phyloP scores from a whole-genome alignment of 2,329 filamentous ascomycete species.

The Trichoderma endophyticum region DNA sequence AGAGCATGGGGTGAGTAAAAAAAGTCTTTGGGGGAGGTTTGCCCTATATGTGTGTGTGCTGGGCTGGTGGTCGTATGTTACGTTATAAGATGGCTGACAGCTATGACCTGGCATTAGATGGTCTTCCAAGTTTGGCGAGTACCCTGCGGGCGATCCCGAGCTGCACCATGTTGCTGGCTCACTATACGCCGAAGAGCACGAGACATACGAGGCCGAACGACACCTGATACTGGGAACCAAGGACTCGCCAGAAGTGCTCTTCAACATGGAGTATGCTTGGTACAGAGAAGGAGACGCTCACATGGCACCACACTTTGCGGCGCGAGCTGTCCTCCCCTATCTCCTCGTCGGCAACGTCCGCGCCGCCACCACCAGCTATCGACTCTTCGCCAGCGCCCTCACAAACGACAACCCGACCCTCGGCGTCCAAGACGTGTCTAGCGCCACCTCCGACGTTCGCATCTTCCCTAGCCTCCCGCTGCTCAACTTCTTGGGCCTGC shows the following conservation, averaged over 20 bases:
- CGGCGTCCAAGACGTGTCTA: constrained; percentile 77
- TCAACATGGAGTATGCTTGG: constrained; percentile 87
- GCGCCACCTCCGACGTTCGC: constrained; percentile 66
- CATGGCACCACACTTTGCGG: constrained; percentile 80
- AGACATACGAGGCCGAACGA: constrained; percentile 87
- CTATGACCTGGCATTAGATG: constrained; percentile 47
- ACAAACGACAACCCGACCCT: constrained; percentile 48
- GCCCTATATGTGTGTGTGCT: background rate
- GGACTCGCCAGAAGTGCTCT: constrained; percentile 78
- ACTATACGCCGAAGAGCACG: constrained; percentile 88
- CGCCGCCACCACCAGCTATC: constrained; percentile 78
- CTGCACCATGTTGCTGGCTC: constrained; percentile 88
- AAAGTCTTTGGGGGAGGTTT: background rate
- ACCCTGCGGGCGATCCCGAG: constrained; percentile 88
- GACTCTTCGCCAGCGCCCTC: constrained; percentile 52
- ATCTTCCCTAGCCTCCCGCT: constrained; percentile 91
- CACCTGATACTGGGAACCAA: constrained; percentile 86
- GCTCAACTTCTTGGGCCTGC: constrained; percentile 85
- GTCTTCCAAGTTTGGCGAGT: constrained; percentile 81
- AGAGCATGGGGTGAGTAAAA: constrained; percentile 69
- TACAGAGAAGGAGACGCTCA: constrained; percentile 86
- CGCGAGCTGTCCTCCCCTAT: constrained; percentile 85
- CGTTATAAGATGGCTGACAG: background rate
- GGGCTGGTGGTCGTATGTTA: background rate
- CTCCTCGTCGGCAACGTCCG: constrained; percentile 86